These are phyloP conservation scores for Eustoma russellianum DNA, from an alignment of 257 asterid genomes.

Conservation along the genomic window DNA sequence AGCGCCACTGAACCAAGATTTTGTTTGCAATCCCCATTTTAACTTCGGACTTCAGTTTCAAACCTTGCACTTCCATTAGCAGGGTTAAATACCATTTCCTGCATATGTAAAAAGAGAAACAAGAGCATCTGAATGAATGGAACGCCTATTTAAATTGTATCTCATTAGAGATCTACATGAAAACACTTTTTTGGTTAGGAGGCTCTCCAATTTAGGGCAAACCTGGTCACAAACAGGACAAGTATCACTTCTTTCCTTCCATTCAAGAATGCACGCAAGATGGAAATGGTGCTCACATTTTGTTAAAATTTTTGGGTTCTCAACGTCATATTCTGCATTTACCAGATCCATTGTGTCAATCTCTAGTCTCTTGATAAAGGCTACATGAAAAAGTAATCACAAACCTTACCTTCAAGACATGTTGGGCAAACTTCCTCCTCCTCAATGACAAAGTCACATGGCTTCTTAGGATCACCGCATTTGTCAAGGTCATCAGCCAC, in stretches of 20 bases:
- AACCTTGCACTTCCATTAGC: slow-evolving; percentile 31
- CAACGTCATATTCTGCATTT: slow-evolving; percentile 69
- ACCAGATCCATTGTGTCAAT: neutral
- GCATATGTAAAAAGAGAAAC: slow-evolving; percentile 20
- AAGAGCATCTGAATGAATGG: neutral
- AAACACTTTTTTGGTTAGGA: neutral
- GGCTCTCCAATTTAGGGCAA: neutral
- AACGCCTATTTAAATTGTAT: slow-evolving; percentile 1
- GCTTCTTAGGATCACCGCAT: slow-evolving; percentile 50
- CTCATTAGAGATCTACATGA: neutral
- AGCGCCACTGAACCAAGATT: slow-evolving; percentile 13
- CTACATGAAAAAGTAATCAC: slow-evolving; percentile 3
- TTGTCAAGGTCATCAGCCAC: slow-evolving; percentile 37
- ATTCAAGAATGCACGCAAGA: slow-evolving; percentile 85
- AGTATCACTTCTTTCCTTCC: slow-evolving; percentile 95
- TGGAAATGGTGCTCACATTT: slow-evolving; percentile 92
- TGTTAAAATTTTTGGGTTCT: slow-evolving; percentile 77
- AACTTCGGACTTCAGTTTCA: slow-evolving; percentile 7
- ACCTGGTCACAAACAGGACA: slow-evolving; percentile 94
- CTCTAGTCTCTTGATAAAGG: too few species aligned
- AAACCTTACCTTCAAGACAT: slow-evolving; percentile 74
- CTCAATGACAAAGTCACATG: slow-evolving; percentile 31
- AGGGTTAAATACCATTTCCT: slow-evolving; percentile 68
- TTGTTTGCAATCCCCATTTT: slow-evolving; percentile 1
- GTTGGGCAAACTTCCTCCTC: slow-evolving; percentile 89